Evolutionary conservation across 2,329 filamentous ascomycete genomes (phyloP), one percentile per base, ranked within the genome.

Genomic region (Pestalotiopsis sp.): DNA sequence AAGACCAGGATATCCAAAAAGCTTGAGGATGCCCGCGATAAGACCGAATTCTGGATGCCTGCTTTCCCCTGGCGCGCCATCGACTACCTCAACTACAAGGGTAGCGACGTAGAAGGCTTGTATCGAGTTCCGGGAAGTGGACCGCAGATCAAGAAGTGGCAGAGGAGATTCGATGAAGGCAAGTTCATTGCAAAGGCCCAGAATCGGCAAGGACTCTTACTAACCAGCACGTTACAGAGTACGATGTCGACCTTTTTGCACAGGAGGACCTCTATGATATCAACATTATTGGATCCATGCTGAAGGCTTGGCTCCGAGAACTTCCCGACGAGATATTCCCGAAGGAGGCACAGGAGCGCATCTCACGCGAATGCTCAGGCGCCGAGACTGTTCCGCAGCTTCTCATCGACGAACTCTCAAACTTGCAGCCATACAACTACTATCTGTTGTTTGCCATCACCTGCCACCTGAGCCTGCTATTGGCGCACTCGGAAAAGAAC

Each of bases 41-140:
- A 98, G 85, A 98, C 95, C 0, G 95, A 98, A 77, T 98, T 97
- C 77, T 98, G 95, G 95, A 97, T 98, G 95, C 95, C 95, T 13
- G 93, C 94, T 6, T 91, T 98, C 69, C 95, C 95, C 0, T 98
- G 95, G 92, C 88, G 95, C 71, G 97, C 94, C 69, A 98, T 98
- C 72, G 95, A 98, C 82, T 98, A 97, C 78, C 85, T 98, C 66
- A 98, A 98, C 80, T 96, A 95, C 81, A 97, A 96, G 77, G 94
- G 94, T 52, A 96, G 93, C 74, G 95, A 98, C 76, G 93, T 97
- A 52, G 95, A 98, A 80, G 95, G 95, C 3, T 85, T 98, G 3
- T 98, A 98, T 78, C 90, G 95, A 69, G 92, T 98, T 57, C 95
- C 95, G 13, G 95, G 95, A 31, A 97, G 94, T 79, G 93, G 93